Evolutionary conservation across 495 filamentous ascomycete species (phyloP), one percentile per base, ranked within the genome.

Genomic region (Aspergillus sclerotioniger): DNA sequence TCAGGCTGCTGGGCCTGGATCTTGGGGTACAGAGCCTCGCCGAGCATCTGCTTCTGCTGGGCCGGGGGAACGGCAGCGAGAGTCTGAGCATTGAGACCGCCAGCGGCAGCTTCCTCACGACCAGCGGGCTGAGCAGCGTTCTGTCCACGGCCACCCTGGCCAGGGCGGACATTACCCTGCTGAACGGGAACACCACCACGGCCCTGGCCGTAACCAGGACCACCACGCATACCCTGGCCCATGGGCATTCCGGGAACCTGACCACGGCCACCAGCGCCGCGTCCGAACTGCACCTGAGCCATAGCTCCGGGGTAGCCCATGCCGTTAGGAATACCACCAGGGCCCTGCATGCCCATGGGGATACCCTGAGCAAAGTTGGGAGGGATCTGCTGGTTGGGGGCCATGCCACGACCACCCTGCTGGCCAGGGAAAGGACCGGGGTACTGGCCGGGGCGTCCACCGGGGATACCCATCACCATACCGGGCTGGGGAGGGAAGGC

Each of bases 21-120:
- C 87, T 97, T 98, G 62, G 94, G 94, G 82, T 97, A 99, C 52
- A 99, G 85, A 54, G 89, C 88, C 79, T 99, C 94, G 65, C 94
- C 94, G 53, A 99, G 84, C 76, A 96, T 87, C 80, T 99, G 94
- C 86, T 99, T 99, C 80, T 97, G 95, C 70, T 91, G 87, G 33
- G 76, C 69, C 13, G 85, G 75, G 53, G 87, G 86, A 62, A 75
- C 80, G 50, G 81, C 65, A 59, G 67, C 69, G 51, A 90, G 77
- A 58, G 76, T 69, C 47, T 76, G 70, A 47, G 81, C 51, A 56
- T 72, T 76, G 45, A 70, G 60, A 57, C 64, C 71, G 55, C 64
- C 64, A 44, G 69, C 50, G 53, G 66, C 55, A 49, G 58, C 65
- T 53, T 70, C 67, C 21, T 70, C 69, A 45, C 60, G 73, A 58